phyloP scores from a whole-genome alignment of 805 yeast genomes.

The Debaryomyces maramus region DNA sequence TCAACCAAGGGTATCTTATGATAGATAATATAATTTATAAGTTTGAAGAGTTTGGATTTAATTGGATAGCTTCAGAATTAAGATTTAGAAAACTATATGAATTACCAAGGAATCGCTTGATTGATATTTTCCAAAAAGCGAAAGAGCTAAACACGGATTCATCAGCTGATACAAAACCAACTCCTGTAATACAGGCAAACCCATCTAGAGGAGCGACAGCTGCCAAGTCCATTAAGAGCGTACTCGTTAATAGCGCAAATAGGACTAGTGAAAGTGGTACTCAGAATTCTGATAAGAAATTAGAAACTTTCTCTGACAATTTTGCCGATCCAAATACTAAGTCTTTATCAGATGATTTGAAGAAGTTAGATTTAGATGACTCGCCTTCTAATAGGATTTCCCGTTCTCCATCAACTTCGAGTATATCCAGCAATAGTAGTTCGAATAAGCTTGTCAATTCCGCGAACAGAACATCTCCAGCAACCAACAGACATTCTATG shows the following conservation, averaged over 20 bases:
- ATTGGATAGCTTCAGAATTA: conserved; percentile 46
- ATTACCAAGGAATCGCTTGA: conserved; percentile 18
- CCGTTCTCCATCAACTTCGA: conserved; percentile 30
- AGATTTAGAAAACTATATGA: conserved; percentile 39
- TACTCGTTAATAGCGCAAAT: background rate
- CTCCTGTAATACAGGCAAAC: too few species aligned
- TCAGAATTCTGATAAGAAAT: background rate
- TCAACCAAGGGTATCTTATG: conserved; percentile 37
- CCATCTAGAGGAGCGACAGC: too few species aligned
- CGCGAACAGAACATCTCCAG: conserved; percentile 3
- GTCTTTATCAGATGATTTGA: conserved; percentile 12
- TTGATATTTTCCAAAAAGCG: background rate
- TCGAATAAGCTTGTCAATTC: conserved; percentile 15
- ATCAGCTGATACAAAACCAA: background rate
- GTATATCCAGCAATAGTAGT: conserved; percentile 17
- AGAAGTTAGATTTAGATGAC: conserved; percentile 17
- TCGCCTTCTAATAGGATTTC: conserved; percentile 15
- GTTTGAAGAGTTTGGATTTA: conserved; percentile 37
- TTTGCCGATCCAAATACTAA: background rate
- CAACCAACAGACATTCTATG: conserved; percentile 15
- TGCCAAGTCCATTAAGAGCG: too few species aligned
- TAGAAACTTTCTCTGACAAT: background rate
- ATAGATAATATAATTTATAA: conserved; percentile 28
- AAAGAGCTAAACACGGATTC: background rate
- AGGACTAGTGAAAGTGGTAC: background rate